Conservation (phyloP, 1,284 basidiomycete genomes). For the Moesziomyces aphidis region DNA sequence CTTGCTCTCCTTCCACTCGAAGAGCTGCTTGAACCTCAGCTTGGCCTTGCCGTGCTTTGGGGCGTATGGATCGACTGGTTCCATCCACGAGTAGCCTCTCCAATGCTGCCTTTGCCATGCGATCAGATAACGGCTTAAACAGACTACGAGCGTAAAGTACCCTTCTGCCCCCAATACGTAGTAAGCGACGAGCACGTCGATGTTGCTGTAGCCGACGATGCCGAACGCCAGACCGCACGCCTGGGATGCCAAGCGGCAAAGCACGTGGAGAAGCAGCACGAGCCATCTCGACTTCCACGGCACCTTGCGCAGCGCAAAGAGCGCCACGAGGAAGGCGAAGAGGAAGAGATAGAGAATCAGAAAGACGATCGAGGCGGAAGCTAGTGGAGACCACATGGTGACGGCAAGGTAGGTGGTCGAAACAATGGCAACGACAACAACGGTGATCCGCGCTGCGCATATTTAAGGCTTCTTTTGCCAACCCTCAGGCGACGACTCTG, state of each 20-base stretch:
- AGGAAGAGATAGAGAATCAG: constrained; percentile 29
- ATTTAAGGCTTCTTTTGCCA: not conserved
- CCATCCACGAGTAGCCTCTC: constrained; percentile 42
- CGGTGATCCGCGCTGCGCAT: not conserved
- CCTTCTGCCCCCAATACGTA: constrained; percentile 51
- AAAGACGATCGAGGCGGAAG: constrained; percentile 33
- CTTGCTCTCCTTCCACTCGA: constrained; percentile 6
- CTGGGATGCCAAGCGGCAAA: constrained; percentile 42
- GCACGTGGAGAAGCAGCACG: constrained; percentile 42
- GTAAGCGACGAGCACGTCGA: constrained; percentile 46
- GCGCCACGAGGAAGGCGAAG: constrained; percentile 4
- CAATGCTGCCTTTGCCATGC: constrained; percentile 47
- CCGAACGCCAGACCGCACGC: constrained; percentile 42
- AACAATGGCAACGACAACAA: too few relatives aligned
- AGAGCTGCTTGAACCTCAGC: constrained; percentile 2
- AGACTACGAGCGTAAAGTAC: constrained; percentile 54
- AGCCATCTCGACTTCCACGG: constrained; percentile 27
- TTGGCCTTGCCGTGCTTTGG: not conserved
- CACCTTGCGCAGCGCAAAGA: constrained; percentile 7
- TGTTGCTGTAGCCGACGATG: constrained; percentile 24
- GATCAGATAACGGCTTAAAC: constrained; percentile 40
- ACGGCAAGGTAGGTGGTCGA: not conserved
- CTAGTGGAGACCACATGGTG: constrained; percentile 27
- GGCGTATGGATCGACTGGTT: constrained; percentile 13
- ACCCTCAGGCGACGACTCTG: too few relatives aligned